These are phyloP conservation scores for Nitzschia sp. DNA, from an alignment of 108 stramenopile species.

Conservation along the genomic window DNA sequence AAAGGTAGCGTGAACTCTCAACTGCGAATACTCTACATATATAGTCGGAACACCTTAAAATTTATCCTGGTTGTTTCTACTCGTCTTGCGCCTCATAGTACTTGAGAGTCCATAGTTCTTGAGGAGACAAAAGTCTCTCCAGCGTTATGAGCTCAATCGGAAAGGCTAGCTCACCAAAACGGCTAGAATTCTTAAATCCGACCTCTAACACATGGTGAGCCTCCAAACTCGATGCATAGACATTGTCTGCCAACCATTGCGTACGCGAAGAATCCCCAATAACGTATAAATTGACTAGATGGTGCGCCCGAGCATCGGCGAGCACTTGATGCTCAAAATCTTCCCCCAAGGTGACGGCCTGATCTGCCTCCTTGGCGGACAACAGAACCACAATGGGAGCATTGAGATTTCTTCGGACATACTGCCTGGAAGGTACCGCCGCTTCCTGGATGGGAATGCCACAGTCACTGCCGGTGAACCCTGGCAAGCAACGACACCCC, in stretches of 20 bases:
- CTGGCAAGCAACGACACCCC: neutral
- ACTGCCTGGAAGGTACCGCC: neutral
- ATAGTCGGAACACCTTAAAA: too few species aligned
- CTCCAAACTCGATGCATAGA: neutral
- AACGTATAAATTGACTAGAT: neutral
- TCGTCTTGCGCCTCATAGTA: constrained; percentile 10
- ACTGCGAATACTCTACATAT: too few species aligned
- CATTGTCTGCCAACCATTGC: constrained; percentile 2
- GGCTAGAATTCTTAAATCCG: neutral
- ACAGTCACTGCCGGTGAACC: neutral
- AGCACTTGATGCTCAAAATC: neutral
- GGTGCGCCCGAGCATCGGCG: neutral
- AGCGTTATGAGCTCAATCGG: neutral
- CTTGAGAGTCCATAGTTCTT: constrained; percentile 7
- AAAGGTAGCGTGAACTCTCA: too few species aligned
- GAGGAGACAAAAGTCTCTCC: neutral
- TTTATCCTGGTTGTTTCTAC: too few species aligned
- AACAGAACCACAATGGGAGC: constrained; percentile 2
- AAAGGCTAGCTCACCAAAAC: constrained; percentile 7
- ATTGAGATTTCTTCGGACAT: neutral
- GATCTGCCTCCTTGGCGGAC: too few species aligned
- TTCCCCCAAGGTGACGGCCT: neutral
- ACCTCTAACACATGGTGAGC: neutral
- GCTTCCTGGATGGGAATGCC: neutral
- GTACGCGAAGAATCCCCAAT: neutral